Evolutionary conservation across 176 grass and related monocot species (phyloP), one percentile per base, ranked within the genome.

Genomic region (Sorghum bicolor): DNA sequence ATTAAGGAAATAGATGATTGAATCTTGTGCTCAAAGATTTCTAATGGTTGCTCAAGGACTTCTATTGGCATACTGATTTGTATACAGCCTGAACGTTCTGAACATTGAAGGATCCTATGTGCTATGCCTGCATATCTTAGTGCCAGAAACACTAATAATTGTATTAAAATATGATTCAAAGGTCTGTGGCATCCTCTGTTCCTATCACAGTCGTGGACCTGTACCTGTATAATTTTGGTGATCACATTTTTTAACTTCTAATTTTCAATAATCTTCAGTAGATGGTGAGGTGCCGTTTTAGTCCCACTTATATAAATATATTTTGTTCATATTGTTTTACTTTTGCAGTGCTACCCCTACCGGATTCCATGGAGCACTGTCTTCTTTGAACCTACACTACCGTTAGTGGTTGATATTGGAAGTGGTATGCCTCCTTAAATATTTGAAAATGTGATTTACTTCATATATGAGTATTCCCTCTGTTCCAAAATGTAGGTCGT

Each of bases 371-470:
- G 95, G 95, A 79, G 75, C 70, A 67, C 58, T 83, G 80, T 88
- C 39, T 98, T 94, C 81, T 41, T 72, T 86, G 87, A 98, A 76
- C 83, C 91, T 55, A 52, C 73, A 79, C 76, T 77, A 77, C 92
- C 95, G 29, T 81, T 98, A 75, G 43, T 91, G 66, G 89, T 95
- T 74, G 95, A 98, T 85, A 87, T 98, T 36, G 92, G 95, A 89
- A 98, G 95, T 85, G 95, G 95, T 98, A 98, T 64, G 70, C 15
- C 79, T 79, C 73, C 34, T 66, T 72, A 9, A 83, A 39, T 67
- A 30, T 58, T 83, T 22, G 29, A 67, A 72, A 86, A 26, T 4
- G 19, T 13, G 24, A n/a, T 78, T 24, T 78, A 33, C 32, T 86
- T 4, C 57, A 64, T 82, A 64, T 16, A 72, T 81, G 67, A 6